phyloP scores from a whole-genome alignment of 257 asterid genomes.

The Avicennia marina region DNA sequence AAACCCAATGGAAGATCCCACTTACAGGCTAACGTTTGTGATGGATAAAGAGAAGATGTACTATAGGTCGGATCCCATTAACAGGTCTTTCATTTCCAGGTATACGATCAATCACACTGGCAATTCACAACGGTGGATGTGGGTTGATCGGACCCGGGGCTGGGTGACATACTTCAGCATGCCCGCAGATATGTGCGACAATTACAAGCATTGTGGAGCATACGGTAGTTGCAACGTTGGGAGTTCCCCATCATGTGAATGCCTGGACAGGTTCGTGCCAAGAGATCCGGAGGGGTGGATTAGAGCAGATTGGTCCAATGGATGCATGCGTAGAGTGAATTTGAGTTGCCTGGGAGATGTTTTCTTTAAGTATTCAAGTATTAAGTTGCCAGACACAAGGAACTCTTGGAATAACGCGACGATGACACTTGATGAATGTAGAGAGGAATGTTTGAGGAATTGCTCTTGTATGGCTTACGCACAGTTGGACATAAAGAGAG shows the following conservation, averaged over 20 bases:
- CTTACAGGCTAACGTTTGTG: constrained; percentile 5
- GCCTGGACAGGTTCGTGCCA: constrained; percentile 31
- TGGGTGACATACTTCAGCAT: constrained; percentile 26
- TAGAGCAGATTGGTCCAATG: constrained; percentile 20
- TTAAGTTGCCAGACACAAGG: constrained; percentile 27
- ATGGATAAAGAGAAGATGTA: constrained; percentile 13
- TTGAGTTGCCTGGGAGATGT: constrained; percentile 23
- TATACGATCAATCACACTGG: constrained; percentile 12
- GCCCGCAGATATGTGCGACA: constrained; percentile 33
- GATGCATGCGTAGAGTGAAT: constrained; percentile 18
- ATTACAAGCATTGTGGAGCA: constrained; percentile 18
- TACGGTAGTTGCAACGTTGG: constrained; percentile 26
- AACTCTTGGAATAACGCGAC: constrained; percentile 13
- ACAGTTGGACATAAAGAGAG: constrained; percentile 9
- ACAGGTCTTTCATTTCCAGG: constrained; percentile 2
- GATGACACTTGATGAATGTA: constrained; percentile 25
- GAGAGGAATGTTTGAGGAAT: constrained; percentile 20
- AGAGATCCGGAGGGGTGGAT: constrained; percentile 19
- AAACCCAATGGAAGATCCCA: constrained; percentile 13
- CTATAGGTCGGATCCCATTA: neutral
- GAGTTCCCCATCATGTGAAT: constrained; percentile 21
- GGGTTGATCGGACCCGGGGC: constrained; percentile 17
- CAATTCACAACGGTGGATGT: constrained; percentile 16
- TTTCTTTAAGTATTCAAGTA: constrained; percentile 17
- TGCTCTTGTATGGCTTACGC: constrained; percentile 34